These are phyloP conservation scores for Oryza longistaminata DNA, from an alignment of 176 grass and related monocot genomes.

Conservation along the genomic window DNA sequence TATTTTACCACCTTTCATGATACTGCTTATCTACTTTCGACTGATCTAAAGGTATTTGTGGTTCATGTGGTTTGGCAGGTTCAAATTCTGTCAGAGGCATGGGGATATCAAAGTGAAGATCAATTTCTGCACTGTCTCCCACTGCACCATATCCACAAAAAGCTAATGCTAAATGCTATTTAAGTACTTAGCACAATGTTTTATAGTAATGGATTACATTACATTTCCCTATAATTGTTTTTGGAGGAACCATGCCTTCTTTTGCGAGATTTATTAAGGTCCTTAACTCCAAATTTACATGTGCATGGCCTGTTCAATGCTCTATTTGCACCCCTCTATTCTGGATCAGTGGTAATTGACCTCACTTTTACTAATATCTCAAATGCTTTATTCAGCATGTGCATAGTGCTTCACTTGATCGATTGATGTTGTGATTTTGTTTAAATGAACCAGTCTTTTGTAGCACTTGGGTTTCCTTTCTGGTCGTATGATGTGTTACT, in stretches of 20 bases:
- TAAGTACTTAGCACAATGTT: constrained; percentile 5
- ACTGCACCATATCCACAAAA: constrained; percentile 75
- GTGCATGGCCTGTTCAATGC: constrained; percentile 98
- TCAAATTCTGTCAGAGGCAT: constrained; percentile 87
- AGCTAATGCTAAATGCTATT: constrained; percentile 7
- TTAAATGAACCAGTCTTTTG: constrained; percentile 20
- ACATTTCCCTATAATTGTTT: background rate
- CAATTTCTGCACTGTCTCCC: constrained; percentile 91
- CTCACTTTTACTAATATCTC: constrained; percentile 21
- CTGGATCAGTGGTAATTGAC: constrained; percentile 79
- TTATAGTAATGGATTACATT: background rate
- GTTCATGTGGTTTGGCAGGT: constrained; percentile 53
- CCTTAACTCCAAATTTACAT: constrained; percentile 91
- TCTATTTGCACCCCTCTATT: constrained; percentile 89
- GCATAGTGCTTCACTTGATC: background rate
- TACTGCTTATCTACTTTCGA: constrained; percentile 5
- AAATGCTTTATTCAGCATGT: constrained; percentile 10
- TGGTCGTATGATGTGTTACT: constrained; percentile 15
- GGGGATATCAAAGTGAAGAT: constrained; percentile 78
- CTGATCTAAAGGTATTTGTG: background rate
- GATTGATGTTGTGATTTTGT: constrained; percentile 3
- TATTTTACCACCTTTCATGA: background rate
- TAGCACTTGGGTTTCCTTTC: constrained; percentile 24
- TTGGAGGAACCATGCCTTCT: constrained; percentile 7
- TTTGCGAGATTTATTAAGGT: constrained; percentile 35